phyloP scores from a whole-genome alignment of 2,329 filamentous ascomycete species.

The Neurospora sp. region DNA sequence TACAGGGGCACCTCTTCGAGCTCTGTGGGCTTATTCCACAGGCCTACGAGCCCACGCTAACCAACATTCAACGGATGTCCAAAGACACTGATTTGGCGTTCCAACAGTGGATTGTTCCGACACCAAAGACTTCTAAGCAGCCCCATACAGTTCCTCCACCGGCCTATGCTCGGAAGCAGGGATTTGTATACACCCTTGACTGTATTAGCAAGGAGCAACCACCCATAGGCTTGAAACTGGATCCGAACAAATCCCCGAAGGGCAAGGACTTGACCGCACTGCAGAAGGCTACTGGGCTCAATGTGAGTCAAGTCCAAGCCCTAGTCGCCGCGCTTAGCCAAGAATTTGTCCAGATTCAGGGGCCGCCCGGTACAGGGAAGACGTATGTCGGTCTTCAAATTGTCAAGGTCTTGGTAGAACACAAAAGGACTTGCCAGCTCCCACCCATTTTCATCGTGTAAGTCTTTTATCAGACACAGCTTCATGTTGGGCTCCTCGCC shows the following conservation, averaged over 20 bases:
- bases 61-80: slow-evolving; percentile 10
- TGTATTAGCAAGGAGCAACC: neutral
- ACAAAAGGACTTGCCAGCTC: slow-evolving; percentile 28
- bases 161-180: neutral
- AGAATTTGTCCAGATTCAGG: slow-evolving; percentile 54
- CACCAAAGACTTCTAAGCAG: neutral
- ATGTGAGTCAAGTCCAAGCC: slow-evolving; percentile 40
- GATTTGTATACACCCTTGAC: slow-evolving; percentile 6
- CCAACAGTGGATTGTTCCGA: slow-evolving; percentile 6
- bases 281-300: slow-evolving; percentile 27
- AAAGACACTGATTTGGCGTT: slow-evolving; percentile 6
- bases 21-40: slow-evolving; percentile 10
- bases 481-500: too few relatives aligned
- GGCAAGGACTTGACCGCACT: neutral
- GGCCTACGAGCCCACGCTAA: slow-evolving; percentile 9
- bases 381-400: slow-evolving; percentile 49
- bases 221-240: neutral
- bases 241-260: neutral
- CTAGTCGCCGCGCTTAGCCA: slow-evolving; percentile 42
- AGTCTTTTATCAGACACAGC: too few relatives aligned
- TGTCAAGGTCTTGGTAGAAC: slow-evolving; percentile 43
- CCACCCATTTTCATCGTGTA: slow-evolving; percentile 31
- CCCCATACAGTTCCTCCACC: neutral
- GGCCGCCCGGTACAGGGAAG: slow-evolving; percentile 63
- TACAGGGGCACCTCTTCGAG: slow-evolving; percentile 6